Conservation (phyloP, 352 stramenopile species). For the Hyaloperonospora arabidopsidis region DNA sequence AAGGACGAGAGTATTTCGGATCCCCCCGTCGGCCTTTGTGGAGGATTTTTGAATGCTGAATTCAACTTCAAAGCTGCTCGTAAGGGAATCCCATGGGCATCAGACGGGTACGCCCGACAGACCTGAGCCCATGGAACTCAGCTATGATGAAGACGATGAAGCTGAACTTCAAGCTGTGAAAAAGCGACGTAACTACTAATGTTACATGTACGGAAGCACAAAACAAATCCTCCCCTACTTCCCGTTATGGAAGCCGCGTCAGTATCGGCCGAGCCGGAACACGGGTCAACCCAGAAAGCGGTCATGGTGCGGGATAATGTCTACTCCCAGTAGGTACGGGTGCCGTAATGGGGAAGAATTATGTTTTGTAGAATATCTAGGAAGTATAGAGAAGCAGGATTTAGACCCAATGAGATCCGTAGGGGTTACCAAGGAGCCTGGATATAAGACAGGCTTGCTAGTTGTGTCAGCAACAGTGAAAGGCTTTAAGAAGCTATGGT, state of each 20-base stretch:
- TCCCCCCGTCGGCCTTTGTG: too few species aligned
- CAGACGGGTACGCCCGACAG: too few species aligned
- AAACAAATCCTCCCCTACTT: background rate
- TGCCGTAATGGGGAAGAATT: background rate
- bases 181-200: constrained; percentile 31
- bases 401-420: background rate
- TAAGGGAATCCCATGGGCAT: too few species aligned
- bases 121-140: background rate
- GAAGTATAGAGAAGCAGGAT: background rate
- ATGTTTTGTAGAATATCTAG: background rate
- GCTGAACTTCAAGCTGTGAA: constrained; percentile 50
- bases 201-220: constrained; percentile 2
- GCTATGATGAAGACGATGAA: constrained; percentile 38
- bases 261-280: background rate
- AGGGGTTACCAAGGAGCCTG: constrained; percentile 7
- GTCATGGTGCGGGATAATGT: background rate
- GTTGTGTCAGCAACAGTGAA: too few species aligned
- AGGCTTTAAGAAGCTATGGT: constrained; percentile 2
- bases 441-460: constrained; percentile 2
- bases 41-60: too few species aligned
- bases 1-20: too few species aligned
- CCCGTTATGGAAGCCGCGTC: background rate
- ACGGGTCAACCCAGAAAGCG: background rate
- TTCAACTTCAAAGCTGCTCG: too few species aligned
- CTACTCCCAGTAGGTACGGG: background rate